phyloP scores from a whole-genome alignment of 352 stramenopile genomes.

The Phytopythium montanum region DNA sequence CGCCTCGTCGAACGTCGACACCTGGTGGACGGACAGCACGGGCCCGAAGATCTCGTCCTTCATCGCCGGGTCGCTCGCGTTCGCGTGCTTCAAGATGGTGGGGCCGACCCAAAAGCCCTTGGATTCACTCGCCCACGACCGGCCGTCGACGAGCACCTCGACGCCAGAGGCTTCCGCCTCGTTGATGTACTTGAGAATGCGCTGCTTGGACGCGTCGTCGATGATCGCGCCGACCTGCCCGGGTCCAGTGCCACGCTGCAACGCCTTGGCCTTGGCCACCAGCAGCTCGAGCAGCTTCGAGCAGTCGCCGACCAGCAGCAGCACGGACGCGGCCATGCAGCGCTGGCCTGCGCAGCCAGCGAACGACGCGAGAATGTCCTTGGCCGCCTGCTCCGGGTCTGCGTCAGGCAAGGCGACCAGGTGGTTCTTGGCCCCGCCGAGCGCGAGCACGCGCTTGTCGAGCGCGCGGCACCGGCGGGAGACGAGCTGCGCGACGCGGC shows the following conservation, averaged over 20 bases:
- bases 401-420: slow-evolving; percentile 94
- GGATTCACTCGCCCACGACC: slow-evolving; percentile 59
- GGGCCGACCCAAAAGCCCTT: slow-evolving; percentile 92
- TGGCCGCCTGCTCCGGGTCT: slow-evolving; percentile 87
- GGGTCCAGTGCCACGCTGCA: slow-evolving; percentile 86
- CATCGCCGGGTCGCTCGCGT: slow-evolving; percentile 83
- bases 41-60: slow-evolving; percentile 97
- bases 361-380: slow-evolving; percentile 95
- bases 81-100: slow-evolving; percentile 93
- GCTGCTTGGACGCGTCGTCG: slow-evolving; percentile 82
- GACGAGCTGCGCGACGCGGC: slow-evolving; percentile 91
- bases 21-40: slow-evolving; percentile 90
- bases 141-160: slow-evolving; percentile 92
- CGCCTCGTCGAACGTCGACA: slow-evolving; percentile 91
- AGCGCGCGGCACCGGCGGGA: slow-evolving; percentile 83
- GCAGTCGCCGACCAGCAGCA: slow-evolving; percentile 89
- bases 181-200: slow-evolving; percentile 95
- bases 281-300: slow-evolving; percentile 81
- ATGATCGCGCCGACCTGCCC: slow-evolving; percentile 96
- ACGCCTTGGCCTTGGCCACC: slow-evolving; percentile 80
- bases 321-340: slow-evolving; percentile 96
- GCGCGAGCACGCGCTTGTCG: slow-evolving; percentile 94
- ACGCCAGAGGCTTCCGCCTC: slow-evolving; percentile 81
- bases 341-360: slow-evolving; percentile 94
- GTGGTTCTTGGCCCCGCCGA: slow-evolving; percentile 98